Evolutionary conservation across 148 eudicot species (phyloP), one percentile per base, ranked within the genome.

Genomic region (Vaccinium corymbosum): DNA sequence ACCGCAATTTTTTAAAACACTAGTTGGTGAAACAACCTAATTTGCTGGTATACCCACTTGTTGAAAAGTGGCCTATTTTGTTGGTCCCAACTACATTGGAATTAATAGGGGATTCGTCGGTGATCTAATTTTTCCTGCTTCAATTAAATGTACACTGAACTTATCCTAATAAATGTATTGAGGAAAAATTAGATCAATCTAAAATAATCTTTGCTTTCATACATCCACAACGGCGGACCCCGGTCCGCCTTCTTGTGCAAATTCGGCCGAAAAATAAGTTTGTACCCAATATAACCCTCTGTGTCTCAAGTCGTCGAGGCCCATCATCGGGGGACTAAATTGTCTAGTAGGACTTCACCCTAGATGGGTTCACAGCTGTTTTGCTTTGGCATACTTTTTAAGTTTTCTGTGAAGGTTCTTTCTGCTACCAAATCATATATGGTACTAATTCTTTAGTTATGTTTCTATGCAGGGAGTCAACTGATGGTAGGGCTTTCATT

Each of bases 1-100:
- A 82, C 79, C 68, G 1, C 52, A 46, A 4, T 32, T 29, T 35
- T 53, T 82, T 64, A 52, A 4, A 48, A 29, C 32, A 49, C 78
- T 0, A 20, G 78, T 82, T 82, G 84, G 77, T 82, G 20, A 72
- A 82, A 71, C 84, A 57, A 64, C 84, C 68, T 19, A 71, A 53
- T 22, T 29, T 53, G 59, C 35, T 71, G 78, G 46, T 49, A 32
- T 72, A 59, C 79, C 66, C 49, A 82, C 66, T 38, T 49, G 55
- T 25, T 50, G 82, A 55, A 55, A 29, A 78, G 61, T 16, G 17
- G 19, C 22, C 20, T 12, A 19, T 22, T 22, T 16, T 27, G 4
- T 5, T 48, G 32, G 76, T 81, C 59, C 76, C 25, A 81, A 15
- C 83, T 22, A 14, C 83, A 61, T 4, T 59, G 27, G 70, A 11